phyloP scores from a whole-genome alignment of 2,329 filamentous ascomycete species.

The Huntiella omanensis region DNA sequence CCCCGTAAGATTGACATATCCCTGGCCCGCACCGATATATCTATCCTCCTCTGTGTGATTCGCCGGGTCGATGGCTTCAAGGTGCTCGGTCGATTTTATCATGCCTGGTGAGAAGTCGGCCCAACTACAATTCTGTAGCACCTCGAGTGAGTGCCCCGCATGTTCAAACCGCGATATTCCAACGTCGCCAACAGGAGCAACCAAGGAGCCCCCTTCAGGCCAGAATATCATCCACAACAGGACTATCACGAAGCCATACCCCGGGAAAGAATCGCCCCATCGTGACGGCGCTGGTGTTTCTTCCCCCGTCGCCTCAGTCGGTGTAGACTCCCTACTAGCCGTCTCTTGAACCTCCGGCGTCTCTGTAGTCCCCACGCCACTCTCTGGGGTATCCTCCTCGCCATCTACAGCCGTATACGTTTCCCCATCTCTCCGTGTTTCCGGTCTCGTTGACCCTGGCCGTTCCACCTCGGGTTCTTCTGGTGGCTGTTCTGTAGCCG shows the following conservation, averaged over 20 bases:
- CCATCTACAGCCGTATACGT: not conserved
- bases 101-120: constrained; percentile 35
- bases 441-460: too few relatives aligned
- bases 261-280: constrained; percentile 6
- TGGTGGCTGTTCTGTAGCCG: too few relatives aligned
- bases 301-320: not conserved
- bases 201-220: constrained; percentile 17
- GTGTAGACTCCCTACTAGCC: not conserved
- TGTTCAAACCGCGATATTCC: constrained; percentile 24
- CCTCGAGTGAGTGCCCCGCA: constrained; percentile 31
- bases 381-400: not conserved
- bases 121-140: constrained; percentile 39
- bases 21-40: constrained; percentile 13
- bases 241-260: constrained; percentile 5
- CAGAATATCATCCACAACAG: constrained; percentile 10
- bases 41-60: constrained; percentile 6
- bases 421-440: too few relatives aligned
- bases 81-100: not conserved
- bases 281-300: not conserved
- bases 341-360: not conserved
- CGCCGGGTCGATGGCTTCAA: not conserved
- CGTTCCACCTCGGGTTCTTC: too few relatives aligned
- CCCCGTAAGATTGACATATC: constrained; percentile 55
- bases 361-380: not conserved
- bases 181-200: constrained; percentile 15